Evolutionary conservation across 1,284 basidiomycete genomes (phyloP).

Genomic region (Fomitopsis schrenkii): DNA sequence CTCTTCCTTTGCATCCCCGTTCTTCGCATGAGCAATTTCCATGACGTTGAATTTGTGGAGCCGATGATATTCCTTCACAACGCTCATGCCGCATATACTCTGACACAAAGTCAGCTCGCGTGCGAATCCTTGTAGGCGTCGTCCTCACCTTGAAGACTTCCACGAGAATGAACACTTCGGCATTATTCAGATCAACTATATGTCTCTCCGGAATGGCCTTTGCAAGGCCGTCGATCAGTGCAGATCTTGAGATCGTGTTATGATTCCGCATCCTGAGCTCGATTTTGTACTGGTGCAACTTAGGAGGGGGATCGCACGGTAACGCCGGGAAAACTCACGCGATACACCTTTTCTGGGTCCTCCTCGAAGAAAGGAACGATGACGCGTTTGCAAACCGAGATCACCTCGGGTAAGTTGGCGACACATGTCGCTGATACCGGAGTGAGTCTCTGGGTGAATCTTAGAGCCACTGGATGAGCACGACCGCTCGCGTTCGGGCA

Average conservation of each 20-base stretch:
- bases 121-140: neutral
- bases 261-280: conserved; percentile 74
- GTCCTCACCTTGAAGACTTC: conserved; percentile 73
- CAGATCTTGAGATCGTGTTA: conserved; percentile 52
- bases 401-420: conserved; percentile 66
- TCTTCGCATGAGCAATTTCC: conserved; percentile 49
- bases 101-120: conserved; percentile 24
- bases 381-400: conserved; percentile 50
- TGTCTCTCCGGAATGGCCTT: conserved; percentile 63
- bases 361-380: conserved; percentile 48
- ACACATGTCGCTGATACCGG: conserved; percentile 65
- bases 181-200: conserved; percentile 60
- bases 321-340: conserved; percentile 21
- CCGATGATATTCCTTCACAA: conserved; percentile 67
- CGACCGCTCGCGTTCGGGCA: neutral
- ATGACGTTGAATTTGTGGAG: conserved; percentile 73
- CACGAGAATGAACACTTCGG: conserved; percentile 69
- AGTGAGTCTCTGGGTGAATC: conserved; percentile 64
- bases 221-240: conserved; percentile 63
- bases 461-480: conserved; percentile 21
- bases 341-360: conserved; percentile 40
- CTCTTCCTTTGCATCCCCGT: conserved; percentile 19
- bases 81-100: conserved; percentile 69
- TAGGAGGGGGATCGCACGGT: neutral
- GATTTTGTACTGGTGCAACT: conserved; percentile 63